Conservation (phyloP, 495 filamentous ascomycete genomes). For the Beverwykella pulmonaria region DNA sequence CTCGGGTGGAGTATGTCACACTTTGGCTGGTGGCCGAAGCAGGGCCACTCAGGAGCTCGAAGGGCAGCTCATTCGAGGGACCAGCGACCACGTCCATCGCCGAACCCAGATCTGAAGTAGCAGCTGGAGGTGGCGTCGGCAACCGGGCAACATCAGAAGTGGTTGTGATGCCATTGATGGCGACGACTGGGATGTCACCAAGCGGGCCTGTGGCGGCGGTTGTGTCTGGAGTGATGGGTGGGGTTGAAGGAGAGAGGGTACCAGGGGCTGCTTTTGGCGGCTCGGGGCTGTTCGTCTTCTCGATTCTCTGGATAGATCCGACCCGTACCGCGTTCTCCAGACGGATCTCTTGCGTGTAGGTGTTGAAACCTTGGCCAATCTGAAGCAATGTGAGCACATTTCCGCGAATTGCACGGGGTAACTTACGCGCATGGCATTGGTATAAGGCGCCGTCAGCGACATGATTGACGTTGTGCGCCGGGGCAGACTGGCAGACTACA, state of each 20-base stretch:
- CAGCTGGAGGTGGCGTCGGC: slow-evolving; percentile 3
- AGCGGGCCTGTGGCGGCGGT: not conserved
- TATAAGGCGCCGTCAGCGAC: slow-evolving; percentile 37
- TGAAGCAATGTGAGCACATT: not conserved
- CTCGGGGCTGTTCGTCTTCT: not conserved
- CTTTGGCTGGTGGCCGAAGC: slow-evolving; percentile 30
- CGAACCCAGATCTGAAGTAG: slow-evolving; percentile 5
- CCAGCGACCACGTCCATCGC: slow-evolving; percentile 16
- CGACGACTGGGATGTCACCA: slow-evolving; percentile 21
- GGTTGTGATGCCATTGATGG: slow-evolving; percentile 25
- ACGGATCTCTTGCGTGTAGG: slow-evolving; percentile 40
- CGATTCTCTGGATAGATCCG: not conserved
- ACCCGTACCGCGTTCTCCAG: slow-evolving; percentile 32
- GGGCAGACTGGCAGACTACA: not conserved
- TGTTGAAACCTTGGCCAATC: slow-evolving; percentile 40
- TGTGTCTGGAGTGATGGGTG: slow-evolving; percentile 25
- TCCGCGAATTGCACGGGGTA: not conserved
- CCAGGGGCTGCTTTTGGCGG: not conserved
- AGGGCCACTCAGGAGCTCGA: slow-evolving; percentile 31
- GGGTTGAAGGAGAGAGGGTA: not conserved
- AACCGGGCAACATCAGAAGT: not conserved
- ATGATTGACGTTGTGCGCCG: slow-evolving; percentile 9
- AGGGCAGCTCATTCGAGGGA: slow-evolving; percentile 16
- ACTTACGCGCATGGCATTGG: slow-evolving; percentile 40
- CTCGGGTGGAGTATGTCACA: slow-evolving; percentile 44